phyloP scores from a whole-genome alignment of 2,329 filamentous ascomycete species.

The Penicillium sp. region DNA sequence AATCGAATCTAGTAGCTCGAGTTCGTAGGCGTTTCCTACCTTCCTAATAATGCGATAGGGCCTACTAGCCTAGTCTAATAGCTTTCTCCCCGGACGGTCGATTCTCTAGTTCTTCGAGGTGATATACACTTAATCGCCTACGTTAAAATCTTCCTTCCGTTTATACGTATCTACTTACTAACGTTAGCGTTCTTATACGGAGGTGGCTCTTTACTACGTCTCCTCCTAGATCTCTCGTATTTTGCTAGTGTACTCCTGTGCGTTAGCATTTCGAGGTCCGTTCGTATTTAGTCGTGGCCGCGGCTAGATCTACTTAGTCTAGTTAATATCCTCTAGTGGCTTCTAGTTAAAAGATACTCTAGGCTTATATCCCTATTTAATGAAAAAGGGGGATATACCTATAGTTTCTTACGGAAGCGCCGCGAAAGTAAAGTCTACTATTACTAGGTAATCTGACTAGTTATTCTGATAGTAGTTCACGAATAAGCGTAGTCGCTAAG shows the following conservation, averaged over 20 bases:
- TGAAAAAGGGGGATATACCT: not conserved
- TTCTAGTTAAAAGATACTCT: too few species aligned
- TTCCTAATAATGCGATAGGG: too few species aligned
- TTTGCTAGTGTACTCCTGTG: not conserved
- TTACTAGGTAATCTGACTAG: conserved; percentile 17
- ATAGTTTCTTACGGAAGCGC: not conserved
- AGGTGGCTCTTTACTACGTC: not conserved
- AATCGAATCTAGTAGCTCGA: too few species aligned
- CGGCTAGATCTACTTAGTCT: not conserved
- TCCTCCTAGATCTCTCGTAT: not conserved
- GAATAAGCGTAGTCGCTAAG: not conserved
- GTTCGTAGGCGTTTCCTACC: too few species aligned
- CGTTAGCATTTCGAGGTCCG: too few species aligned
- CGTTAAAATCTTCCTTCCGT: not conserved
- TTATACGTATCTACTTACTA: too few species aligned
- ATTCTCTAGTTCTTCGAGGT: not conserved
- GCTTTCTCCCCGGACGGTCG: not conserved
- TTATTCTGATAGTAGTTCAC: conserved; percentile 20
- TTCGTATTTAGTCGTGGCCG: too few species aligned
- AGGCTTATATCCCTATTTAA: too few species aligned
- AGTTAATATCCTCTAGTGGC: too few species aligned
- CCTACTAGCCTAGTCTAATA: too few species aligned
- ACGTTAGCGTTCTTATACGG: too few species aligned
- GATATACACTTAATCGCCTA: not conserved
- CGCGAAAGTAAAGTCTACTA: too few species aligned